Evolutionary conservation across 306 rosid genomes (phyloP), one percentile per base, ranked within the genome.

Genomic region (Vigna hirtella): DNA sequence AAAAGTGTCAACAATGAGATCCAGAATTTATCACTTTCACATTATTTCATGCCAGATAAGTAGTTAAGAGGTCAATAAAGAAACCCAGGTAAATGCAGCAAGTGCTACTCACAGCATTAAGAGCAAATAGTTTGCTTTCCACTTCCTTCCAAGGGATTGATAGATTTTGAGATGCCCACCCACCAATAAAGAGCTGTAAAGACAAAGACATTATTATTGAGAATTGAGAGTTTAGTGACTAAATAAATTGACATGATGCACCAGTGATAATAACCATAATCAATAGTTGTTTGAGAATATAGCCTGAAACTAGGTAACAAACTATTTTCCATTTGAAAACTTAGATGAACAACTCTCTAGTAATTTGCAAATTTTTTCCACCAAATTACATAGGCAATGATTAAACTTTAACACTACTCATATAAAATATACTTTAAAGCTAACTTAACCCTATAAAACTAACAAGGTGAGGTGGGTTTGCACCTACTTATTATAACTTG

Each of bases 61-160:
- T 62, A 40, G 55, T 38, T 20, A 58, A 76, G 62, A 51, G 64
- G 79, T 71, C 56, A 78, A 65, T 72, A 49, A 69, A 67, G 69
- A 74, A 79, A 70, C 77, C 36, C 17, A 52, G 58, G 47, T 42
- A 50, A 70, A 75, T 76, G 79, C 59, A 77, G 72, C 68, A 69
- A 83, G 78, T 72, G 81, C 73, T 81, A 79, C 98, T 89, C 81
- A 90, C 98, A 85, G 88, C 94, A 85, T 90, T 92, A 66, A 94
- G 97, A 74, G 91, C 89, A 90, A 92, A 94, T 68, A 94, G 89
- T 82, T 94, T 94, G 91, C 97, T 90, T 87, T 94, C 98, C 84
- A 94, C 93, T 80, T 88, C 98, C 83, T 84, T 89, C 98, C 98
- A 94, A 61, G 91, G 92, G 75, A 94, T 89, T 74, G 90, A 89